Base-by-base conservation (phyloP, 2,329 filamentous ascomycete genomes). In the Fusarium fujikuroi region DNA sequence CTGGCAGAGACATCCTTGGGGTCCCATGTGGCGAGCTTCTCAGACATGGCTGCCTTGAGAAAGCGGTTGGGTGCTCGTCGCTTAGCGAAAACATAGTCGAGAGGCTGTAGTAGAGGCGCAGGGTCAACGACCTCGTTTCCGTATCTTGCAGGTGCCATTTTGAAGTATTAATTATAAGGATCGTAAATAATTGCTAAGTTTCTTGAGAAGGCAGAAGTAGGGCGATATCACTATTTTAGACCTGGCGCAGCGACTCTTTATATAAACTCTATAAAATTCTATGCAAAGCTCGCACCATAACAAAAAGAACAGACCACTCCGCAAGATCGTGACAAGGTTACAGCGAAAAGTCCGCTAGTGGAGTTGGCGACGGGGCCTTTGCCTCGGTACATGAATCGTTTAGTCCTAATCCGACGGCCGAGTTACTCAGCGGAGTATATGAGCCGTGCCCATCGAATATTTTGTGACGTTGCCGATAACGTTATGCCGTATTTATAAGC, bases 21-120 rank as follows among this genome's bases (percentile, higher is more conserved):
- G 1, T 75, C 56, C 72, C 72, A 75, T 28, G 68, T 66, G n/a
- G 72, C 43, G 2, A 74, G 56, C 42, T 65, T 66, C 25, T 74
- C 68, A 10, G 72, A 69, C 28, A 74, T 75, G 2, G 72, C 72
- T 6, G 71, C 72, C 62, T 74, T 74, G 40, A 74, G 64, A 39
- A 75, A 69, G 16, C 57, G 63, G 19, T 75, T 75, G 16, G 64
- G 60, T 4, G 59, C 72, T 9, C 63, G 68, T 49, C 54, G 57
- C 18, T 65, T 72, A 9, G 72, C 52, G 4, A 74, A 72, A 8
- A 60, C 39, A 52, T 69, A 74, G 11, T 60, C 64, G 14, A 74
- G 57, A 23, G 72, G 72, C 11, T 73, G 37, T 2, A 73, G 25
- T 12, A 73, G 47, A 28, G 70, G 70, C 9, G 70, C 58, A 39